These are phyloP conservation scores for Komagataella populi DNA, from an alignment of 805 yeast species.

Conservation along the genomic window DNA sequence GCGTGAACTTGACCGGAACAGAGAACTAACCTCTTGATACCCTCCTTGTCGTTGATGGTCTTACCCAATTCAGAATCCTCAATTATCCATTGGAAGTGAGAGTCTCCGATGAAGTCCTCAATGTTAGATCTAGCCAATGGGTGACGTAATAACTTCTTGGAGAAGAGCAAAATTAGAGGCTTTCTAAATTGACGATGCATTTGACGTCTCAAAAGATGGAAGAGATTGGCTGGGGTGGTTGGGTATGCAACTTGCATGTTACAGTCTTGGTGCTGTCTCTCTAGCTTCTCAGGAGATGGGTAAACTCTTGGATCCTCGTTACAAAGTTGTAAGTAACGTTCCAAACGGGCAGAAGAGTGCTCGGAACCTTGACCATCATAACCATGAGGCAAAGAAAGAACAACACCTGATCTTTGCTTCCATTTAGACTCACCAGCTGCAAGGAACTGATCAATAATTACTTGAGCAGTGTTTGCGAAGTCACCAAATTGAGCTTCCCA, in stretches of 20 bases:
- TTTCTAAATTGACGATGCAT: constrained; percentile 98
- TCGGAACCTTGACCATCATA: constrained; percentile 99
- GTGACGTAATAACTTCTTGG: constrained; percentile 89
- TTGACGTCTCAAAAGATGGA: constrained; percentile 97
- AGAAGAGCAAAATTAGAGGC: constrained; percentile 78
- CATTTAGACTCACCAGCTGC: constrained; percentile 97
- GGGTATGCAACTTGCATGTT: constrained; percentile 98
- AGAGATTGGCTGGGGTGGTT: constrained; percentile 91
- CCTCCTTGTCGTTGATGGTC: constrained; percentile 62
- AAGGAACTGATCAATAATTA: constrained; percentile 89
- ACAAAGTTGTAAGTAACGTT: constrained; percentile 89
- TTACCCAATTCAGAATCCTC: constrained; percentile 85
- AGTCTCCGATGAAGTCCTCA: constrained; percentile 79
- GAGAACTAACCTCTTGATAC: constrained; percentile 75
- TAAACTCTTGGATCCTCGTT: constrained; percentile 91
- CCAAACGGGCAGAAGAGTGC: constrained; percentile 96
- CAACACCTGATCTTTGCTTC: constrained; percentile 97
- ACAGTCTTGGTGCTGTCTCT: constrained; percentile 97
- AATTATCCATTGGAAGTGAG: constrained; percentile 91
- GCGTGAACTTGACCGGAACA: constrained; percentile 93
- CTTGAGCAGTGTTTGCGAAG: constrained; percentile 99
- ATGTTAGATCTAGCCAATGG: constrained; percentile 88
- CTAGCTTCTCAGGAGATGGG: constrained; percentile 82
- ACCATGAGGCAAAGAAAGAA: constrained; percentile 95
- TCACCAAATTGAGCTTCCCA: constrained; percentile 99